Percentiles rank a stretch among this genome's conserved stretches.
phyloP scores from a whole-genome alignment of 2,329 filamentous ascomycete genomes.

The Ophiostoma montium region DNA sequence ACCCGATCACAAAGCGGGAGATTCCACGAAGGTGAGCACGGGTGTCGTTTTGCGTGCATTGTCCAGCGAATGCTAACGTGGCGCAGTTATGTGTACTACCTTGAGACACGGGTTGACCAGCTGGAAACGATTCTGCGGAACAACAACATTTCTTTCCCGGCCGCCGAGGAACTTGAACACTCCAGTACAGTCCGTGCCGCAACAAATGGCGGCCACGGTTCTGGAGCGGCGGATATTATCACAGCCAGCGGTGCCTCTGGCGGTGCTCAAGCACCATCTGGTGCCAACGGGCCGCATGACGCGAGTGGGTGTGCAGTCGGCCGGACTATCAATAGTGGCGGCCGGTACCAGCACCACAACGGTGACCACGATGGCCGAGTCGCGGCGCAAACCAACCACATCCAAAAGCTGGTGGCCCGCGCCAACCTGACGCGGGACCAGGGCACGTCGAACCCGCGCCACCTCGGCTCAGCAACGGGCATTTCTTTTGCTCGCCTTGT shows the following conservation, averaged over 20 bases:
- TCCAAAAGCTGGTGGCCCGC: slow-evolving; percentile 31
- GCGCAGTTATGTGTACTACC: slow-evolving; percentile 77
- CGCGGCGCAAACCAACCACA: slow-evolving; percentile 36
- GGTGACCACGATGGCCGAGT: slow-evolving; percentile 27
- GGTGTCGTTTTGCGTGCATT: neutral
- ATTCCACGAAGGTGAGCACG: slow-evolving; percentile 72
- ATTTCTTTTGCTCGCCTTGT: slow-evolving; percentile 92
- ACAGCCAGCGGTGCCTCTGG: neutral
- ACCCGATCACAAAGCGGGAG: slow-evolving; percentile 90
- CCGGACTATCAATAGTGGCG: neutral
- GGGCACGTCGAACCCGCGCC: slow-evolving; percentile 59
- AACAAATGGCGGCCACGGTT: slow-evolving; percentile 4
- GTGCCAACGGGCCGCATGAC: neutral
- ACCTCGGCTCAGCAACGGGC: slow-evolving; percentile 72
- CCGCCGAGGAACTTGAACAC: slow-evolving; percentile 54
- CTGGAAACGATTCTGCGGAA: slow-evolving; percentile 62
- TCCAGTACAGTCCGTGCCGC: slow-evolving; percentile 10
- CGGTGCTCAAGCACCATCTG: neutral
- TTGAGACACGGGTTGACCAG: slow-evolving; percentile 74
- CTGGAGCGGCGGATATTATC: slow-evolving; percentile 8
- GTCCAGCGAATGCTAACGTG: neutral
- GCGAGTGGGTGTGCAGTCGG: neutral
- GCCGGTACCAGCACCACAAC: neutral
- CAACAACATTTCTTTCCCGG: slow-evolving; percentile 57
- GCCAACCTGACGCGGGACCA: slow-evolving; percentile 11